Base-by-base conservation (phyloP, 2,329 filamentous ascomycete species). In the Sporothrix globosa region DNA sequence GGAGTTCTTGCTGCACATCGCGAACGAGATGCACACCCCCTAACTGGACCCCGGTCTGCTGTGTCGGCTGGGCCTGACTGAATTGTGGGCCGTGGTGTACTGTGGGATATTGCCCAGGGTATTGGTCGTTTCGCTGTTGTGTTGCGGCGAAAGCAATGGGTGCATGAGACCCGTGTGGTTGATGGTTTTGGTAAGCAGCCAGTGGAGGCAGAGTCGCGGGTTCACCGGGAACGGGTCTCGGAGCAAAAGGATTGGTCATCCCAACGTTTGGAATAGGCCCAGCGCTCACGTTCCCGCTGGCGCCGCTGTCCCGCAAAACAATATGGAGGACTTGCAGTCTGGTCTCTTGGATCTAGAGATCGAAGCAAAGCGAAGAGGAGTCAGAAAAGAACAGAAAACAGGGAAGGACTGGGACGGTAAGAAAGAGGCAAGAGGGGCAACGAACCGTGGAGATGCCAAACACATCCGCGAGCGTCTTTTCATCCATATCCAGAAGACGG, bases 401-500 rank as follows among this genome's bases (percentile, higher is more conserved):
- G 6, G 17, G 9, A 1, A 39, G 17, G 30, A 19, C 30, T 34
- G 30, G 54, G 30, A 4, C 4, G 44, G 63, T 4, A 7, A 53
- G 34, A 24, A 6, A 50, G 6, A n/a, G 48, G 54, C 30, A 24
- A 30, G 52, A 54, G 6, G 11, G 39, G 34, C 2, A 14, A 50
- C 72, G 4, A 69, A 74, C 73, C 41, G 69, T 48, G 24, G 69
- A 2, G n/a, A 39, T 24, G 3, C 73, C 73, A 50, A 74, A 74
- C 9, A 74, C 70, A 0, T 70, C 67, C 0, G 41, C 46, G 17
- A 74, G 67, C 19, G 70, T 73, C 50, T 54, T 65, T 2, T 46
- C 53, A 27, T 73, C 70, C 1, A 11, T 34, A 7, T 73, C 71
- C 11, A 74, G 19, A 21, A 74, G 65, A 1, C 73, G 73, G 17